Base-by-base conservation (phyloP, 23 red algal species). In the Cyanidiococcus yangmingshanensis region DNA sequence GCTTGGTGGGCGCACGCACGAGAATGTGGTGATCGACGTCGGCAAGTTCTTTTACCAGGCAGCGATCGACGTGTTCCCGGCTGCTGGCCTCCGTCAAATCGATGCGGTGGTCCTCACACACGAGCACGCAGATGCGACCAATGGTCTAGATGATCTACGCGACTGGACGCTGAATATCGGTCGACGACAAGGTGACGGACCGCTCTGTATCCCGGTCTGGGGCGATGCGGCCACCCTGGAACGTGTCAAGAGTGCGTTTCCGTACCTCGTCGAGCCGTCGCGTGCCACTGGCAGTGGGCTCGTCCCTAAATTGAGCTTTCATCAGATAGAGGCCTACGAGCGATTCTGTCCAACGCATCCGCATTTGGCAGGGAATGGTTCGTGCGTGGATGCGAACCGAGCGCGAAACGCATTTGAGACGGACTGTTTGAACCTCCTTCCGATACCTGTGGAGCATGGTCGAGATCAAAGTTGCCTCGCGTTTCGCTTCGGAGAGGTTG, bases 91-190 rank as follows among this genome's bases (percentile, higher is more conserved):
- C 38, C 40, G 68, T 18, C 59, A 79, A 35, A 58, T 93, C 3
- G 90, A 93, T 58, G 90, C 90, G 39, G 79, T 93, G 1, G 85
- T 93, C 3, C 57, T 93, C 27, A 93, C 90, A 21, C 90, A 93
- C 80, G 84, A 80, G 21, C 90, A 93, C 77, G 90, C 90, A 15
- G 90, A 93, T 37, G 84, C 84, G 41, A 76, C 87, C 37, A 33
- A 84, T 36, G 90, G 90, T 25, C 76, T 93, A 12, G 90, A 93
- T 74, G 90, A 85, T 41, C 41, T 85, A 32, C 82, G 82, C 51
- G 74, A 78, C 74, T 71, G 63, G 63, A 71, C 63, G 27, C 21
- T 71, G 63, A 71, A 71, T 30, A 71, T 71, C 27, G 63, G 63
- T 35, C 21, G 21, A 3, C n/a, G n/a, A 35, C 21, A 32, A 3